These are phyloP conservation scores for Epithele typhae DNA, from an alignment of 768 basidiomycete species.

Conservation along the genomic window DNA sequence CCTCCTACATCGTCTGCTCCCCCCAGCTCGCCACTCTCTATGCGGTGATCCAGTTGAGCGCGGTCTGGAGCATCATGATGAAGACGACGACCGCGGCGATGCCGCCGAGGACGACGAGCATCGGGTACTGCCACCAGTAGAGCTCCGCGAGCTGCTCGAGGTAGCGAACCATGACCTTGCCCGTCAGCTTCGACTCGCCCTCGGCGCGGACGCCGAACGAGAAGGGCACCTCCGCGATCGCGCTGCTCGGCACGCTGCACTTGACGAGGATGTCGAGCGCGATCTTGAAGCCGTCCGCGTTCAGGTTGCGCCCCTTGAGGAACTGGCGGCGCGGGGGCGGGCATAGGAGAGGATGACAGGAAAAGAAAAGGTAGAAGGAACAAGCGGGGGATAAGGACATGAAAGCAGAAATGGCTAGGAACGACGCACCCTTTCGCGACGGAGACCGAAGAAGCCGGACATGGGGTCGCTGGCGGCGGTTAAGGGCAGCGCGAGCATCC, in stretches of 20 bases:
- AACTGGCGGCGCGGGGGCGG: slow-evolving; percentile 13
- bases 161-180: slow-evolving; percentile 27
- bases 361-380: background rate
- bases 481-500: slow-evolving; percentile 24
- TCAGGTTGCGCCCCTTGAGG: slow-evolving; percentile 25
- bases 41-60: too few species aligned
- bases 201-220: slow-evolving; percentile 26
- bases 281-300: slow-evolving; percentile 27
- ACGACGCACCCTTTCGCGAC: slow-evolving; percentile 23
- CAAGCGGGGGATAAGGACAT: background rate
- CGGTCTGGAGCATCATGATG: slow-evolving; percentile 7
- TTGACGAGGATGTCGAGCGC: slow-evolving; percentile 29
- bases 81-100: slow-evolving; percentile 12
- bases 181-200: slow-evolving; percentile 27
- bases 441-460: slow-evolving; percentile 28
- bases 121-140: slow-evolving; percentile 25
- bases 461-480: slow-evolving; percentile 29
- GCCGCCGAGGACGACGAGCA: slow-evolving; percentile 15
- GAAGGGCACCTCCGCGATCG: slow-evolving; percentile 28
- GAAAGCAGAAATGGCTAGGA: background rate
- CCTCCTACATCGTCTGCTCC: too few species aligned
- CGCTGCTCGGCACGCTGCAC: slow-evolving; percentile 19
- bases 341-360: background rate
- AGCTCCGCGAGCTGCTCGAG: slow-evolving; percentile 26
- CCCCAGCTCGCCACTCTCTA: too few species aligned